Conservation (phyloP, 176 grass and related monocot species). For the Aegilops tauschii region DNA sequence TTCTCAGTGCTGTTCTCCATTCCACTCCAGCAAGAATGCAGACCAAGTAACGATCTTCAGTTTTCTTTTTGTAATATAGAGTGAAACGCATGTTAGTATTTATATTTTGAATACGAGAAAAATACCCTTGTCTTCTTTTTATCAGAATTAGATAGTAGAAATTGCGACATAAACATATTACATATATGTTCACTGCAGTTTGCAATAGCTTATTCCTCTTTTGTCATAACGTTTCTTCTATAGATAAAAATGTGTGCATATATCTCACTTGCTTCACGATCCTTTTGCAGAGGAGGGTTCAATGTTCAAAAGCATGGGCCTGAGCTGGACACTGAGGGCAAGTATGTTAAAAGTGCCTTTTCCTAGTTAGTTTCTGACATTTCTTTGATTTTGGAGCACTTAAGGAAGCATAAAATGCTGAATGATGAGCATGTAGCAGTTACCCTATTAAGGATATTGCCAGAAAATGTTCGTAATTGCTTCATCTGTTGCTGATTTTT, state of each 20-base stretch:
- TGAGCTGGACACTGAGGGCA: constrained; percentile 68
- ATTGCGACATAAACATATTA: neutral
- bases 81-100: constrained; percentile 3
- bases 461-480: neutral
- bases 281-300: constrained; percentile 58
- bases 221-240: constrained; percentile 1
- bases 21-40: constrained; percentile 83
- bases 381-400: neutral
- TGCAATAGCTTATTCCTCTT: constrained; percentile 11
- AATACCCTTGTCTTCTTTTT: neutral
- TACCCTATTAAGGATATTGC: neutral
- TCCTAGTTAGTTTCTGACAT: constrained; percentile 25
- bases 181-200: constrained; percentile 4
- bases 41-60: constrained; percentile 54
- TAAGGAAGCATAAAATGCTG: constrained; percentile 16
- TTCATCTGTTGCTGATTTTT: constrained; percentile 5
- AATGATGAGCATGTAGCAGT: neutral
- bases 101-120: neutral
- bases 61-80: constrained; percentile 17
- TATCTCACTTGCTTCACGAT: constrained; percentile 26
- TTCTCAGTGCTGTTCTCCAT: constrained; percentile 96
- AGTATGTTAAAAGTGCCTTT: constrained; percentile 58
- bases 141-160: neutral
- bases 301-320: constrained; percentile 52
- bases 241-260: constrained; percentile 18